A percentile compares a stretch with the other conserved stretches of the same genome.
Conservation (phyloP, 495 filamentous ascomycete species). For the Neurospora sp. region DNA sequence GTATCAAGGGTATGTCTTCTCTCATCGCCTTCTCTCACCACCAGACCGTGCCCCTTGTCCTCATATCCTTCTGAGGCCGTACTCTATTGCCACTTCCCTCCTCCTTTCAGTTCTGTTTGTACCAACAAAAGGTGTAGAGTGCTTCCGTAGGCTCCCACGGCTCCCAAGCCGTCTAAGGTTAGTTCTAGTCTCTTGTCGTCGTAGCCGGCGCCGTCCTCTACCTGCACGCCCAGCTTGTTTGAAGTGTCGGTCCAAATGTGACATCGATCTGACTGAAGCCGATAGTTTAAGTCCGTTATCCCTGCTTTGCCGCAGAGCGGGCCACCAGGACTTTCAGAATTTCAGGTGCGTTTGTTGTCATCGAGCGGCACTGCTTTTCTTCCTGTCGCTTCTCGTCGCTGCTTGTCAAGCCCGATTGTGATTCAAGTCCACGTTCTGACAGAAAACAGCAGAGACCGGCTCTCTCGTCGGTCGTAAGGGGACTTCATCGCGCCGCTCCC, state of each 20-base stretch:
- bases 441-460: background rate
- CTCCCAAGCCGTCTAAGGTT: background rate
- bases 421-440: background rate
- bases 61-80: background rate
- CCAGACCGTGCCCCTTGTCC: background rate
- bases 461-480: background rate
- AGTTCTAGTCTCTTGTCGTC: background rate
- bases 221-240: background rate
- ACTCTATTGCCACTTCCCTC: background rate
- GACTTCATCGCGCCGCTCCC: background rate
- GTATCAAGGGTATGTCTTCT: background rate
- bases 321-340: background rate
- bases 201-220: background rate
- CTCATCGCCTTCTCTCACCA: background rate
- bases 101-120: background rate
- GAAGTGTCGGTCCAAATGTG: background rate
- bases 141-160: background rate
- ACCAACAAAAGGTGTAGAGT: background rate
- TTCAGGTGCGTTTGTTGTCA: background rate
- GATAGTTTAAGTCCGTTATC: background rate
- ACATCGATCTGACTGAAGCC: background rate
- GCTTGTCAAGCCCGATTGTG: no score
- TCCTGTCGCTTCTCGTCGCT: no score
- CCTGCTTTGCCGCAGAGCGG: background rate
- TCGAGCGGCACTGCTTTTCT: no score